Evolutionary conservation across 306 rosid genomes (phyloP).

Genomic region (Corylus heterophylla): DNA sequence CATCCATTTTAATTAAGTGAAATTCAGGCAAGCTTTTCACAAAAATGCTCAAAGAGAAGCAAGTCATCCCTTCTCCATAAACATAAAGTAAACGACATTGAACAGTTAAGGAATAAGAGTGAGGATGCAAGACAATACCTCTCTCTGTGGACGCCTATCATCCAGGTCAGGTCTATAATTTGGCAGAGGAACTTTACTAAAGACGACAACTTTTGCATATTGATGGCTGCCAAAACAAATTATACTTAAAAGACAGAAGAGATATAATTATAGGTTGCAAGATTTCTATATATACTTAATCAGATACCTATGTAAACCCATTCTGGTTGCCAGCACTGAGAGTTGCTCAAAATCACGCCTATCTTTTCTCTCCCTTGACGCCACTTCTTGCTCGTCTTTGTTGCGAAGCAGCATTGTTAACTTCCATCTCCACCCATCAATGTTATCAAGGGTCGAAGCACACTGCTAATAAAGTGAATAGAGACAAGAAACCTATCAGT

Average conservation of each 20-base stretch:
- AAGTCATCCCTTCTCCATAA: slow-evolving; percentile 9
- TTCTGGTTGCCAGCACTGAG: slow-evolving; percentile 70
- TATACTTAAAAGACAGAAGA: slow-evolving; percentile 1
- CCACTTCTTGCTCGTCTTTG: slow-evolving; percentile 64
- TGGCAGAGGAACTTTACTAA: slow-evolving; percentile 86
- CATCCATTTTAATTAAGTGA: slow-evolving; percentile 5
- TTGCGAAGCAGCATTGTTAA: slow-evolving; percentile 81
- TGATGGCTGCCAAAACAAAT: slow-evolving; percentile 68
- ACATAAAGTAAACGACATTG: not conserved
- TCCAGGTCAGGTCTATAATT: slow-evolving; percentile 92
- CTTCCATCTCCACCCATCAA: slow-evolving; percentile 96
- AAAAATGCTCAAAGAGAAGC: slow-evolving; percentile 3
- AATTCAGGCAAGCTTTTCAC: not conserved
- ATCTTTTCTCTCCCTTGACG: slow-evolving; percentile 86
- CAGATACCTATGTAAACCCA: slow-evolving; percentile 79
- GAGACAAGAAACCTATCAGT: not conserved
- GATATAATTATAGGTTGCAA: not conserved
- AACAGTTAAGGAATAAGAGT: not conserved
- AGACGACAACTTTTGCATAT: slow-evolving; percentile 71
- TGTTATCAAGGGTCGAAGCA: slow-evolving; percentile 71
- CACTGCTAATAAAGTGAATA: slow-evolving; percentile 44
- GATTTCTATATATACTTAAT: not conserved
- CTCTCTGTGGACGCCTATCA: slow-evolving; percentile 92
- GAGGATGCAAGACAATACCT: slow-evolving; percentile 50
- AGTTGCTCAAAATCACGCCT: slow-evolving; percentile 86